phyloP scores from a whole-genome alignment of 768 basidiomycete species.

The Amanita phalloides region DNA sequence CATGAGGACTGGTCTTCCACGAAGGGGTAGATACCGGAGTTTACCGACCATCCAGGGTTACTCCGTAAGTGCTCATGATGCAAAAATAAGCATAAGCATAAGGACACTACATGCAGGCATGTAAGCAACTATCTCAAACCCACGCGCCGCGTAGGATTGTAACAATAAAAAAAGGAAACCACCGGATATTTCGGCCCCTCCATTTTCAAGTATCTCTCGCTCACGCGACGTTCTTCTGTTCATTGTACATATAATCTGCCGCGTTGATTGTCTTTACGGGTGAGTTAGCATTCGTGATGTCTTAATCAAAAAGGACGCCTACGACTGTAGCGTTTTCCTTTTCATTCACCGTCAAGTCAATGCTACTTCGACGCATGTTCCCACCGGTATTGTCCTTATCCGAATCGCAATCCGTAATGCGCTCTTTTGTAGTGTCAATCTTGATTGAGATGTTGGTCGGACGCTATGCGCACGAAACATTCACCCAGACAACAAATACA shows the following conservation, averaged over 20 bases:
- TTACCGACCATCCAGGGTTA: too few relatives aligned
- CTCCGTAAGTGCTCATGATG: not conserved
- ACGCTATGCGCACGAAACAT: conserved; percentile 15
- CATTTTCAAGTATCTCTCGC: too few relatives aligned
- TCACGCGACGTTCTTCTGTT: not conserved
- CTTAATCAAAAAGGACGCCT: not conserved
- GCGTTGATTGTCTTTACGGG: not conserved
- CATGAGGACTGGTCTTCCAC: too few relatives aligned
- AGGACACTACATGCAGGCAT: not conserved
- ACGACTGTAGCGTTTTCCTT: not conserved
- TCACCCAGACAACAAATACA: not conserved
- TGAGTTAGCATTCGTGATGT: not conserved
- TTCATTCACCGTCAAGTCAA: not conserved
- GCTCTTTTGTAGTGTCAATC: conserved; percentile 43
- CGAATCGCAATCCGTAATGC: conserved; percentile 23
- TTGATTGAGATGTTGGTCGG: conserved; percentile 42
- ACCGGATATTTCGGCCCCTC: not conserved
- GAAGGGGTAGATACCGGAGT: too few relatives aligned
- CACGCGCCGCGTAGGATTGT: not conserved
- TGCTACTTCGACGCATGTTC: conserved; percentile 1
- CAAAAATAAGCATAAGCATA: not conserved
- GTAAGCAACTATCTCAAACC: not conserved
- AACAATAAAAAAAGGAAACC: not conserved
- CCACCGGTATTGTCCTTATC: conserved; percentile 16
- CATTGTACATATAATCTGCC: not conserved